A percentile compares a stretch with the other conserved stretches of the same genome.
phyloP scores from a whole-genome alignment of 2,329 filamentous ascomycete species.

The Phaeoacremonium minimum region DNA sequence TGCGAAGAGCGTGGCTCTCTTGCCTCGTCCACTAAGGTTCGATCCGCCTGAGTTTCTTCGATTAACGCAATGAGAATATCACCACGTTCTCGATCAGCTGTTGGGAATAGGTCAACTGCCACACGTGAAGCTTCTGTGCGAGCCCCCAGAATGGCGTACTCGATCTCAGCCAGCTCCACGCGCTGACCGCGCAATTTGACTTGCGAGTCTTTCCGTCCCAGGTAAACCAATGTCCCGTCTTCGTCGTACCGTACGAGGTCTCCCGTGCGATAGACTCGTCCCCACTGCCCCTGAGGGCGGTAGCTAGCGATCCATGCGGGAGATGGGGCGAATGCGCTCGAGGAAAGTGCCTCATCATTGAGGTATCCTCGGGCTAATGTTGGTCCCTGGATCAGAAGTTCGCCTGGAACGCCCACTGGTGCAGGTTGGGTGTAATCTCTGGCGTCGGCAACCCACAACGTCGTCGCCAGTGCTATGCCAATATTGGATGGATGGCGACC shows the following conservation, averaged over 20 bases:
- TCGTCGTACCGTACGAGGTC: conserved; percentile 6
- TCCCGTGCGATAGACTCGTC: conserved; percentile 9
- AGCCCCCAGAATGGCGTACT: too few species aligned
- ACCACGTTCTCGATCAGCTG: conserved; percentile 26
- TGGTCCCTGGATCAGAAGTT: conserved; percentile 29
- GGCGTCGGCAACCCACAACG: conserved; percentile 15
- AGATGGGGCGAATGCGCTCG: neutral
- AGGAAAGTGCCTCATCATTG: neutral
- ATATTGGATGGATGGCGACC: conserved; percentile 6
- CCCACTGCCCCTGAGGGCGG: too few species aligned
- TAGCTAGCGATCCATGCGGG: neutral
- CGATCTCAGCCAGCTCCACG: conserved; percentile 33
- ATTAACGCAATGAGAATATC: too few species aligned
- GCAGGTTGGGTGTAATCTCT: conserved; percentile 13
- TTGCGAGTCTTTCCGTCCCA: conserved; percentile 7
- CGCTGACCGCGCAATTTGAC: conserved; percentile 9
- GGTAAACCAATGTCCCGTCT: conserved; percentile 3
- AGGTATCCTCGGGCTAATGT: conserved; percentile 26
- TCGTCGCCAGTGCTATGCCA: conserved; percentile 9
- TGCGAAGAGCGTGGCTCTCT: too few species aligned
- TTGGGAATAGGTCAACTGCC: conserved; percentile 40
- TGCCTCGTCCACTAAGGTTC: too few species aligned
- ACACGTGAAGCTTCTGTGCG: conserved; percentile 16
- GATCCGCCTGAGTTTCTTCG: neutral
- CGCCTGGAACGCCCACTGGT: conserved; percentile 19